These are phyloP conservation scores for Xylaria nigripes DNA, from an alignment of 495 filamentous ascomycete genomes.

Conservation along the genomic window DNA sequence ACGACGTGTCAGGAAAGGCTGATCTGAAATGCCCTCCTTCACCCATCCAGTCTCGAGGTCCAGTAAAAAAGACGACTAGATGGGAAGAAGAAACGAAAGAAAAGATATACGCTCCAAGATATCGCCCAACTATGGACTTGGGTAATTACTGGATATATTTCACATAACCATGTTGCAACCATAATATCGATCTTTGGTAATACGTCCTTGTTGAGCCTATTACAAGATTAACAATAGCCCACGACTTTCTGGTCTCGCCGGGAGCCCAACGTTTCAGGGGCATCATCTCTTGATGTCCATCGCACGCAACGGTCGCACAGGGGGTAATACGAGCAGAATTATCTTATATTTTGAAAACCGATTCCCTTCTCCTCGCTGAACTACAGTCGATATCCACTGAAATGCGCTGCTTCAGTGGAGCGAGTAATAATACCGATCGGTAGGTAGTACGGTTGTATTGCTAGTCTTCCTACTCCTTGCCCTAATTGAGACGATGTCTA, in stretches of 20 bases:
- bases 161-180: conserved; percentile 41
- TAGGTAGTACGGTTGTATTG: conserved; percentile 35
- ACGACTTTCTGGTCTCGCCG: conserved; percentile 59
- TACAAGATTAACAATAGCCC: conserved; percentile 47
- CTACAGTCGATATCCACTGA: conserved; percentile 40
- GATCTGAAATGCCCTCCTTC: conserved; percentile 54
- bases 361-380: conserved; percentile 51
- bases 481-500: conserved; percentile 45
- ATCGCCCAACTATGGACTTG: conserved; percentile 54
- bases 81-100: conserved; percentile 30
- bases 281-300: conserved; percentile 52
- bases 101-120: conserved; percentile 43
- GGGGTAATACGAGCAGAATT: conserved; percentile 58
- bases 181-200: conserved; percentile 61
- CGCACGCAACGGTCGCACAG: conserved; percentile 56
- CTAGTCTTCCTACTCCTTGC: conserved; percentile 34
- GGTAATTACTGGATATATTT: conserved; percentile 49
- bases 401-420: conserved; percentile 47
- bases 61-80: conserved; percentile 17
- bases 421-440: no score
- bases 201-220: conserved; percentile 57
- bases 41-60: conserved; percentile 33
- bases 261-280: conserved; percentile 51
- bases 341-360: conserved; percentile 49
- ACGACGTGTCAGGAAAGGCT: conserved; percentile 60